These are phyloP conservation scores for Cucumis cinereus DNA, from an alignment of 306 rosid species.

Conservation along the genomic window DNA sequence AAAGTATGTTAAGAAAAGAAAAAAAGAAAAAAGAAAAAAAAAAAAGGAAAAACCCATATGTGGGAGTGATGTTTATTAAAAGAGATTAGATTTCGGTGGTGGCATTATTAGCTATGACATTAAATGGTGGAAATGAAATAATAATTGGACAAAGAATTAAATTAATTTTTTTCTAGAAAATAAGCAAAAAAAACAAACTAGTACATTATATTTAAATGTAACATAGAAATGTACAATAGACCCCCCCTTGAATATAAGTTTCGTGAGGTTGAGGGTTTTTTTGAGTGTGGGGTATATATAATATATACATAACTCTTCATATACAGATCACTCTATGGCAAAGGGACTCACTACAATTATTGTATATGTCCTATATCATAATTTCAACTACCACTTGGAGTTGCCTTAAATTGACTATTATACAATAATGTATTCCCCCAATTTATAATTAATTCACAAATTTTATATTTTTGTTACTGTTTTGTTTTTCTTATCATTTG, in stretches of 20 bases:
- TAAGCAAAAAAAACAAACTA: not conserved
- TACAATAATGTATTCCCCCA: not conserved
- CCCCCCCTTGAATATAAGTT: not conserved
- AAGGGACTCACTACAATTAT: not conserved
- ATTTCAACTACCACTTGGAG: not conserved
- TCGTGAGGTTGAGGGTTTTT: not conserved
- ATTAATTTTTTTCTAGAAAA: not conserved
- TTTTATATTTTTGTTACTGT: too few species aligned
- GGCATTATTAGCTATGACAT: not conserved
- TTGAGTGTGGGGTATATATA: not conserved
- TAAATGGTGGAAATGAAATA: not conserved
- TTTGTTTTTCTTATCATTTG: too few species aligned
- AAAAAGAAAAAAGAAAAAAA: too few species aligned
- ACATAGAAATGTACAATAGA: not conserved
- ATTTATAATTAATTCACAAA: not conserved
- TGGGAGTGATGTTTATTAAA: not conserved
- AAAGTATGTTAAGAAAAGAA: too few species aligned
- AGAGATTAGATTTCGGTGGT: not conserved
- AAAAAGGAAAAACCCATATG: not conserved
- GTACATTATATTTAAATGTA: not conserved
- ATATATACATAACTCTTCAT: not conserved
- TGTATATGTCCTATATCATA: not conserved
- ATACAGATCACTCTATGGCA: not conserved
- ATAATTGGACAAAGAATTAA: not conserved
- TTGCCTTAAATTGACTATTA: not conserved